Conservation (phyloP, 148 eudicot genomes). For the Tetragonia tetragonoides region DNA sequence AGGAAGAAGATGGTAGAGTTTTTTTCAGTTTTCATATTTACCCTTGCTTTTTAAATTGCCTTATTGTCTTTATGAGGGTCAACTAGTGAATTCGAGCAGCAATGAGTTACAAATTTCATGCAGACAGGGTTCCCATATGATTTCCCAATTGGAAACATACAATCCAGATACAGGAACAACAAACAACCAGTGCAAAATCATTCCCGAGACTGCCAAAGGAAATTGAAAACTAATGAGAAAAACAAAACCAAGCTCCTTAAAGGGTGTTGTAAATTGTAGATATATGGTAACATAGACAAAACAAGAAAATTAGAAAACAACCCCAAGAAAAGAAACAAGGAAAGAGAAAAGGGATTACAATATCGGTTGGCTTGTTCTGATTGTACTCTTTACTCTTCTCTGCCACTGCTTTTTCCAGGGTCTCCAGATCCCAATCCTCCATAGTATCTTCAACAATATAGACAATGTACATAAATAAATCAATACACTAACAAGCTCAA, state of each 20-base stretch:
- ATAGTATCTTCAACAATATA: slow-evolving; percentile 45
- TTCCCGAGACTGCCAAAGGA: neutral
- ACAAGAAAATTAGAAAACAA: neutral
- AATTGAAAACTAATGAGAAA: neutral
- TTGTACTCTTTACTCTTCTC: slow-evolving; percentile 76
- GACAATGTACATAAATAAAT: slow-evolving; percentile 4
- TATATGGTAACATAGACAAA: neutral
- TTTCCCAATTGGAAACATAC: neutral
- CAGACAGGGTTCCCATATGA: neutral
- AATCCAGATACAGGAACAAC: neutral
- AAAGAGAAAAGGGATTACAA: slow-evolving; percentile 40
- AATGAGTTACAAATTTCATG: neutral
- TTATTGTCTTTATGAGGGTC: too few relatives aligned
- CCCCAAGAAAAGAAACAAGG: neutral
- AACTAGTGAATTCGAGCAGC: too few relatives aligned
- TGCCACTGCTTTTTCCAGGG: slow-evolving; percentile 69
- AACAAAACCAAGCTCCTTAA: neutral
- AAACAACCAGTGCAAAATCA: neutral
- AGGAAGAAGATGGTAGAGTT: too few relatives aligned
- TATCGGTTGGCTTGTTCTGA: slow-evolving; percentile 85
- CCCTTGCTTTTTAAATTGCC: too few relatives aligned
- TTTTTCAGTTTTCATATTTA: too few relatives aligned
- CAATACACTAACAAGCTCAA: neutral
- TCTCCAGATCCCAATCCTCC: slow-evolving; percentile 92
- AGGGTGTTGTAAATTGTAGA: neutral